Base-by-base conservation (phyloP, 1,284 basidiomycete species). In the Melanopsichium pennsylvanicum region DNA sequence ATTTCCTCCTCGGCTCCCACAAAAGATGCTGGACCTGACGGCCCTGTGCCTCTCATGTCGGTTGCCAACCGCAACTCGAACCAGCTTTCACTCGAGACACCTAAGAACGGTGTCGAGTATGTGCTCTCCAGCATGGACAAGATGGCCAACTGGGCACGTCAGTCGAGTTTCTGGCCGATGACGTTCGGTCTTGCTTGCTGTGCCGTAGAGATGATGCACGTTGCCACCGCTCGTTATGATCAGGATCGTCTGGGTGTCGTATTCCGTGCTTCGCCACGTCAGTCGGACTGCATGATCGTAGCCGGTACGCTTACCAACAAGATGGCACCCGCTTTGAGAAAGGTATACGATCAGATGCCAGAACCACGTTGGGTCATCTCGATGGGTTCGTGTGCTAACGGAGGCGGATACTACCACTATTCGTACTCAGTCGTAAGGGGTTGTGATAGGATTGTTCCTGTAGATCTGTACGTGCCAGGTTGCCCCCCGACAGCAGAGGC, bases 111-210 rank as follows among this genome's bases (percentile, higher is more conserved):
- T 81, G 92, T 90, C 76, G 95, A 98, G 83, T 98, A 97, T 86
- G 93, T 97, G 0, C 85, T 98, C 36, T 92, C 93, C 1, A 95
- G 93, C 0, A 84, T 97, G 58, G 95, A 99, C 85, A 97, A 97
- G 85, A 87, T 98, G 36, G 91, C 90, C 76, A 98, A 98, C 83
- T 98, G 95, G 95, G 94, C 90, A 13, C 86, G 95, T 57, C 94
- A 97, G 84, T 90, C 95, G 54, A 96, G 92, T 26, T 95, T 97
- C 88, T 99, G 96, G 96, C 96, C 96, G 36, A 96, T 98, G 93
- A 97, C 94, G 40, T 97, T 93, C 63, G 93, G 93, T 83, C 88
- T 99, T 50, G 95, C 96, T 4, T 98, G 95, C 84, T 99, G 95
- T 83, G 96, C 95, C 51, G 94, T 99, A 37, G 95, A 99, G 85